Conservation (phyloP, 345 rosid species). For the Salix dunnii region DNA sequence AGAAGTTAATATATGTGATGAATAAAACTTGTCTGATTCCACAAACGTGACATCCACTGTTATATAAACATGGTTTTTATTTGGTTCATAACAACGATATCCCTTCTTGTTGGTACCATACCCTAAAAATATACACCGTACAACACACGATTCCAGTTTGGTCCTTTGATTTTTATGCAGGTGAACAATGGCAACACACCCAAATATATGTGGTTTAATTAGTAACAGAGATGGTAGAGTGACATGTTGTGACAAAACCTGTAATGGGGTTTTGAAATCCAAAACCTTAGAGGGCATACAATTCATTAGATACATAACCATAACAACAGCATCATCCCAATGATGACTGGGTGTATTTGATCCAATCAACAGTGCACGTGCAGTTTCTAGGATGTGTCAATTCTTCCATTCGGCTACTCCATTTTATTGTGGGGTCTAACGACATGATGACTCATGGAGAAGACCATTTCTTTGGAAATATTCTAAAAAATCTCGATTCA, state of each 20-base stretch:
- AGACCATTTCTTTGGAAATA: background rate
- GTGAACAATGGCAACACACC: no score
- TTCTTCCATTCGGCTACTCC: background rate
- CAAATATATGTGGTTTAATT: no score
- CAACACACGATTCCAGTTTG: no score
- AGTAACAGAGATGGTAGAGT: background rate
- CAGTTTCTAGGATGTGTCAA: background rate
- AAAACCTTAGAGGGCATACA: background rate
- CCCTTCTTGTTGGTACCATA: background rate
- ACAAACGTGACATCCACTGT: no score
- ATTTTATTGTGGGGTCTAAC: background rate
- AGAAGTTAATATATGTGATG: background rate
- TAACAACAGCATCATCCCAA: background rate
- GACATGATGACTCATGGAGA: background rate
- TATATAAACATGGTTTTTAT: no score
- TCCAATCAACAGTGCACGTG: background rate
- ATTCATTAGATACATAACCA: background rate
- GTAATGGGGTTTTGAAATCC: background rate
- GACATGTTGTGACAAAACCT: background rate
- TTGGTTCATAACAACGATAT: background rate
- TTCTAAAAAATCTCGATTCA: background rate
- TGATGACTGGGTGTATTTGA: background rate
- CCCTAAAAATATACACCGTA: background rate
- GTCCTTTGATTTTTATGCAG: no score
- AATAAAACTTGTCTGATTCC: background rate